Evolutionary conservation across 164 flowering plant species (phyloP).

Genomic region (Brasenia schreberi): DNA sequence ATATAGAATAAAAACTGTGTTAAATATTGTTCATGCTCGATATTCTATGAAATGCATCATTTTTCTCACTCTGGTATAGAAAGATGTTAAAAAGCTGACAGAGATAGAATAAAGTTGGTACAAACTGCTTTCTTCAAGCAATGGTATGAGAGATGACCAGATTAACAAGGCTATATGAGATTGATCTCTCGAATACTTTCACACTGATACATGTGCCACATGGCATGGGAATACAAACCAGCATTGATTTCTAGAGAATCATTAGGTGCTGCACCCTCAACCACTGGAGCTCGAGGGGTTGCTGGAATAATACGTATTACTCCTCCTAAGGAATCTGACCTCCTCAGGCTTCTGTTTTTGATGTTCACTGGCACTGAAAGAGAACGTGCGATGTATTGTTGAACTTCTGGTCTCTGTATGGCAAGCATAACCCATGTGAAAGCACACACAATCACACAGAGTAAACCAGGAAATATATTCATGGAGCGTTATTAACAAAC

Average conservation of each 20-base stretch:
- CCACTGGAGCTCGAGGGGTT: constrained; percentile 31
- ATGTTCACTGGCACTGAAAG: constrained; percentile 63
- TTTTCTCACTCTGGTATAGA: too few relatives aligned
- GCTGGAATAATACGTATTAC: constrained; percentile 51
- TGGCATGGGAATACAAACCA: constrained; percentile 14
- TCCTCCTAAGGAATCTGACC: constrained; percentile 42
- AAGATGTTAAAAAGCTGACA: too few relatives aligned
- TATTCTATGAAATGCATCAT: too few relatives aligned
- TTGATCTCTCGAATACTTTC: too few relatives aligned
- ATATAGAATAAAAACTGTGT: neutral
- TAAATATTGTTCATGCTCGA: too few relatives aligned
- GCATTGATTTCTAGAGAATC: constrained; percentile 22
- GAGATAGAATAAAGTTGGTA: too few relatives aligned
- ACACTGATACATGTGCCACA: neutral
- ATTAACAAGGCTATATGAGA: too few relatives aligned
- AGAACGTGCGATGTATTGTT: constrained; percentile 44
- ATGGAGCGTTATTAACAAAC: too few relatives aligned
- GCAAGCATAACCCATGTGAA: constrained; percentile 3
- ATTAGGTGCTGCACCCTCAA: constrained; percentile 21
- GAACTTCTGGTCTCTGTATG: constrained; percentile 32
- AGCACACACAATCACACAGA: too few relatives aligned
- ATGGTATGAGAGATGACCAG: too few relatives aligned
- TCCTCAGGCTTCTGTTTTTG: constrained; percentile 36
- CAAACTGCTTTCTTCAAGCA: too few relatives aligned
- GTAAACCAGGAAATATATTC: too few relatives aligned